A percentile compares a stretch with the other conserved stretches of the same genome.
phyloP scores from a whole-genome alignment of 1,284 basidiomycete species.

The Hemileia vastatrix region DNA sequence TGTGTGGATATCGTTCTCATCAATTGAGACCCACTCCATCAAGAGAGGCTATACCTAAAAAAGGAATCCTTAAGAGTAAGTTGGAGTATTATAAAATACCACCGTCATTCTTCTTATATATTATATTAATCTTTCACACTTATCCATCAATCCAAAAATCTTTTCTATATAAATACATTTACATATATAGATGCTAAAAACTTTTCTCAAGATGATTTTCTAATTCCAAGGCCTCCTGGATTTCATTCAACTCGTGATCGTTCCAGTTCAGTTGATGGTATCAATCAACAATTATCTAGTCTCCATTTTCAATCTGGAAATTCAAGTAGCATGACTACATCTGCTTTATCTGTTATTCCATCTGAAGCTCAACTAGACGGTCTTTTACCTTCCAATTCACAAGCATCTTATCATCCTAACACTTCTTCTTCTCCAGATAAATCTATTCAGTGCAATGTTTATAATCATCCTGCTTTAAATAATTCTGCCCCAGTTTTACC shows the following conservation, averaged over 20 bases:
- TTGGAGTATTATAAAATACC: too few relatives aligned
- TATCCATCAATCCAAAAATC: not conserved
- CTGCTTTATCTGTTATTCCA: too few relatives aligned
- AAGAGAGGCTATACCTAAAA: constrained; percentile 56
- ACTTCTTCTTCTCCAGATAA: too few relatives aligned
- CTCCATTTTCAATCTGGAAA: constrained; percentile 26
- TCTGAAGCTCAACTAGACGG: too few relatives aligned
- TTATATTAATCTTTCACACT: not conserved
- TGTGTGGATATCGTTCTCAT: constrained; percentile 54
- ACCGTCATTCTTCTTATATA: too few relatives aligned
- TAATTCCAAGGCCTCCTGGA: not conserved
- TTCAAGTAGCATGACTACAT: too few relatives aligned
- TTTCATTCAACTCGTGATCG: constrained; percentile 16
- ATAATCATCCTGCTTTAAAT: too few relatives aligned
- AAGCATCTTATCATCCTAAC: too few relatives aligned
- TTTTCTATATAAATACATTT: not conserved
- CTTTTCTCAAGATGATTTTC: constrained; percentile 6
- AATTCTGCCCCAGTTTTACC: constrained; percentile 80
- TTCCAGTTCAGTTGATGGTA: constrained; percentile 45
- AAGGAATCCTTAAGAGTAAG: constrained; percentile 73
- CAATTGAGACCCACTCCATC: constrained; percentile 51
- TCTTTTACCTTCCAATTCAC: too few relatives aligned
- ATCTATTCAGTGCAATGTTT: too few relatives aligned
- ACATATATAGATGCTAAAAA: constrained; percentile 1
- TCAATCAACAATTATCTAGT: constrained; percentile 24